Evolutionary conservation across 2,329 filamentous ascomycete genomes (phyloP).

Genomic region (Xylaria sp.): DNA sequence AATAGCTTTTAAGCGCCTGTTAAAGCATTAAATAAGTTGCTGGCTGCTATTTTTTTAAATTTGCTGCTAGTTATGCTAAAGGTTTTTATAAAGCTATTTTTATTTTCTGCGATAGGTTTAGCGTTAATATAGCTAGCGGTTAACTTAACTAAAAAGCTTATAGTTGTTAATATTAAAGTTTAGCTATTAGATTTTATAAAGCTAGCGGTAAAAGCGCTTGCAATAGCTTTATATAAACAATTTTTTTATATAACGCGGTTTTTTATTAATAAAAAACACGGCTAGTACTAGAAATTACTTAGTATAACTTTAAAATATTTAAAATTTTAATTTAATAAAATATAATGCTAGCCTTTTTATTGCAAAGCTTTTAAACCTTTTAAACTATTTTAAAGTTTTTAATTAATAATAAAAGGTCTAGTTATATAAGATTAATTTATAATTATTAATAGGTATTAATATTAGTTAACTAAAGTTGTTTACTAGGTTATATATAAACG

Average conservation of each 20-base stretch:
- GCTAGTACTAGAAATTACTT: not conserved
- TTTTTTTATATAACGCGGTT: not conserved
- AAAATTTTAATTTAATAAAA: not conserved
- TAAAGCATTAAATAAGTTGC: not conserved
- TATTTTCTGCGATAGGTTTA: not conserved
- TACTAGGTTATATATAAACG: not conserved
- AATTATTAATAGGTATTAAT: not conserved
- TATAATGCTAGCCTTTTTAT: not conserved
- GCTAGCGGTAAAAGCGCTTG: too few species aligned
- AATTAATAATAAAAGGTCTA: constrained; percentile 1
- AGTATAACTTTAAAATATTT: too few species aligned
- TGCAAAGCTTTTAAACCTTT: not conserved
- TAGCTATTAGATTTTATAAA: not conserved
- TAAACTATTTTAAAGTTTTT: not conserved
- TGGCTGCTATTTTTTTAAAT: too few species aligned
- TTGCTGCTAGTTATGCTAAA: not conserved
- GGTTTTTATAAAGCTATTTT: not conserved
- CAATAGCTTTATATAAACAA: too few species aligned
- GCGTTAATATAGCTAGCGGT: not conserved
- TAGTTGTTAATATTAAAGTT: not conserved
- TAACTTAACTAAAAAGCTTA: not conserved
- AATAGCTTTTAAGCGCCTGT: not conserved
- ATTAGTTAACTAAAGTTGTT: not conserved
- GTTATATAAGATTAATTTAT: not conserved
- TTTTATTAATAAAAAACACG: not conserved